A percentile compares a stretch with the other conserved stretches of the same genome.
These are phyloP conservation scores for Saccharomyces pastorianus DNA, from an alignment of 1,139 yeast genomes.

Conservation along the genomic window DNA sequence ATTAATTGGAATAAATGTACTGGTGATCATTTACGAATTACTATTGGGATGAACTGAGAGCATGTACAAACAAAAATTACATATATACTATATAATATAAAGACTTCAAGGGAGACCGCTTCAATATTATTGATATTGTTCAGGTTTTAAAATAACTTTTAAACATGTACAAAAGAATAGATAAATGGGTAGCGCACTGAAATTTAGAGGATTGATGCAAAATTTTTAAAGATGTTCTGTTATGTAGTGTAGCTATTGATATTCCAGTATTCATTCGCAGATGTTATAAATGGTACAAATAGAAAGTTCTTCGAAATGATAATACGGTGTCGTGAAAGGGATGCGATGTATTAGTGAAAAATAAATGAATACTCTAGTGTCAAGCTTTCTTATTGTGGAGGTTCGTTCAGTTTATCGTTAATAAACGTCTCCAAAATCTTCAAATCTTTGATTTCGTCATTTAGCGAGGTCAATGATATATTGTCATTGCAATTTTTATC, in stretches of 20 bases:
- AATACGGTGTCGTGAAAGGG: too few relatives aligned
- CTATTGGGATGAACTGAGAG: conserved; percentile 48
- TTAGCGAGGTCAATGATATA: background rate
- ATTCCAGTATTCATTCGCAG: too few relatives aligned
- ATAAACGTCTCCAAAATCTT: background rate
- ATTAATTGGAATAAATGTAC: conserved; percentile 55
- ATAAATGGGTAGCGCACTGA: background rate
- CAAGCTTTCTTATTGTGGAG: background rate
- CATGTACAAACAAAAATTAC: conserved; percentile 1
- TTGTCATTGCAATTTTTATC: background rate
- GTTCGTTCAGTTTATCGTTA: conserved; percentile 1
- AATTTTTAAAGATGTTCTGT: background rate
- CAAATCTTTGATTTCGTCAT: background rate
- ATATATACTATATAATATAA: background rate
- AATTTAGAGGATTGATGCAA: background rate
- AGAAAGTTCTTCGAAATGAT: too few relatives aligned
- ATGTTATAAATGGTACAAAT: too few relatives aligned
- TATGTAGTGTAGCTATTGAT: too few relatives aligned
- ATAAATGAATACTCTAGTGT: too few relatives aligned
- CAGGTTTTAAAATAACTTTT: too few relatives aligned
- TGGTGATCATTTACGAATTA: conserved; percentile 65
- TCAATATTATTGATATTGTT: background rate
- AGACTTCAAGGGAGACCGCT: too few relatives aligned
- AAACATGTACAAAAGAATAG: background rate
- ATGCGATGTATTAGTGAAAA: too few relatives aligned